Evolutionary conservation across 2,329 filamentous ascomycete species (phyloP).

Genomic region (Epichloe bromicola): DNA sequence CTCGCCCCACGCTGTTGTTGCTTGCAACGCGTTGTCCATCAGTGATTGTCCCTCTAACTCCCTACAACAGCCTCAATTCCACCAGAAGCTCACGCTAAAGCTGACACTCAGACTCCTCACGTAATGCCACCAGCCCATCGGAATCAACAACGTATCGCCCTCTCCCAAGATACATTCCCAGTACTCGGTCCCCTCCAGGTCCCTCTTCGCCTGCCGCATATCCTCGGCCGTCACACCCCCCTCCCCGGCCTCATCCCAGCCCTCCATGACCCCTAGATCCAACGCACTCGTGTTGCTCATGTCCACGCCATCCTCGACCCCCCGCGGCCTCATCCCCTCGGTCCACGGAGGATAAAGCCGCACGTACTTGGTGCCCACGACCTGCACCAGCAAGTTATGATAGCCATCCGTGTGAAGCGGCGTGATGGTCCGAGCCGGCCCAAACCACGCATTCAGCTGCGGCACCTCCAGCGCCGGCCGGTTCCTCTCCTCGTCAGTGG

Average conservation of each 20-base stretch:
- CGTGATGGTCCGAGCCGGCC: constrained; percentile 75
- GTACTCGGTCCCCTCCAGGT: constrained; percentile 49
- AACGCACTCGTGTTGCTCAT: constrained; percentile 84
- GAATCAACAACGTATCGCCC: constrained; percentile 81
- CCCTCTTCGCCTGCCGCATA: constrained; percentile 24
- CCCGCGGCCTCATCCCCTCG: constrained; percentile 45
- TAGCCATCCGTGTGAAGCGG: constrained; percentile 90
- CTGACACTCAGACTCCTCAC: constrained; percentile 74
- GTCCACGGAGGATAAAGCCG: constrained; percentile 65
- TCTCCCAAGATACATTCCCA: constrained; percentile 67
- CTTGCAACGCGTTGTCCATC: too few species aligned
- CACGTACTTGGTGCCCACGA: constrained; percentile 86
- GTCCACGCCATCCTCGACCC: constrained; percentile 57
- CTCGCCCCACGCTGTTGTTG: too few species aligned
- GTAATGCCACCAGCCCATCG: constrained; percentile 97
- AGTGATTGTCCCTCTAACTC: too few species aligned
- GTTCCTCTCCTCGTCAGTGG: constrained; percentile 21
- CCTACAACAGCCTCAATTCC: constrained; percentile 38
- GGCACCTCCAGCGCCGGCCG: constrained; percentile 41
- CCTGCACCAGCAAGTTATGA: constrained; percentile 82
- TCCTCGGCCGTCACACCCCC: constrained; percentile 13
- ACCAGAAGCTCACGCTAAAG: constrained; percentile 97
- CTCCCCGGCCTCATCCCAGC: constrained; percentile 36
- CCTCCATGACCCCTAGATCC: constrained; percentile 61
- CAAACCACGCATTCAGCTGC: constrained; percentile 84